These are phyloP conservation scores for Aspergillus persii DNA, from an alignment of 2,329 filamentous ascomycete genomes.

Conservation along the genomic window DNA sequence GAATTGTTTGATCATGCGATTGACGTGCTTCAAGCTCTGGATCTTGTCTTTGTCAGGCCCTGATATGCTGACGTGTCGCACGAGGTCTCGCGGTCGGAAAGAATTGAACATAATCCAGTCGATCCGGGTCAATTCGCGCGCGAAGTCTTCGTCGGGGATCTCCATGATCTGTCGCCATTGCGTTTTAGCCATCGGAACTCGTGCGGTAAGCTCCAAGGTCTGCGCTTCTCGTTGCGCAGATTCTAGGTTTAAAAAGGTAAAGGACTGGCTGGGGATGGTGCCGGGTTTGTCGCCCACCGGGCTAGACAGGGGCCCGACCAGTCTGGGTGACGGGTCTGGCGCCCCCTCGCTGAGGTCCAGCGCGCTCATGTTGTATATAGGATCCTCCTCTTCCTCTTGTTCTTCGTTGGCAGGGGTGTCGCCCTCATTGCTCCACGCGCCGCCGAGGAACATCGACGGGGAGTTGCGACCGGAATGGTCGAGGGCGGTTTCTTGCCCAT, in stretches of 20 bases:
- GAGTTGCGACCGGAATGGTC: slow-evolving; percentile 42
- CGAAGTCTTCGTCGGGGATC: slow-evolving; percentile 77
- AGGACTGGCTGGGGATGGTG: slow-evolving; percentile 43
- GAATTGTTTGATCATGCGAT: slow-evolving; percentile 91
- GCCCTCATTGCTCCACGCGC: slow-evolving; percentile 20
- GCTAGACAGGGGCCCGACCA: slow-evolving; percentile 39
- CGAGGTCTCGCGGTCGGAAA: slow-evolving; percentile 86
- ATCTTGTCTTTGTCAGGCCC: slow-evolving; percentile 52
- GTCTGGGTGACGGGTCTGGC: slow-evolving; percentile 36
- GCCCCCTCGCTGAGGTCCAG: slow-evolving; percentile 41
- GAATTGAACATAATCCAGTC: slow-evolving; percentile 99
- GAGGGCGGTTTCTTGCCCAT: slow-evolving; percentile 41
- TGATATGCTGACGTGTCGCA: slow-evolving; percentile 82
- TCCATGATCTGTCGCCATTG: slow-evolving; percentile 92
- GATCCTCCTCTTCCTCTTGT: slow-evolving; percentile 38
- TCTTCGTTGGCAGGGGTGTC: slow-evolving; percentile 32
- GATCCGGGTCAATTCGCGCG: slow-evolving; percentile 87
- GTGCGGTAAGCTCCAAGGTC: slow-evolving; percentile 66
- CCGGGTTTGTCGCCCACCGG: slow-evolving; percentile 37
- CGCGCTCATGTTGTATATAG: slow-evolving; percentile 38
- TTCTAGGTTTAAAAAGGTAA: slow-evolving; percentile 51
- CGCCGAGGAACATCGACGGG: slow-evolving; percentile 33
- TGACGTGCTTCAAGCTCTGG: slow-evolving; percentile 78
- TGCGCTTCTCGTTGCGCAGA: slow-evolving; percentile 77
- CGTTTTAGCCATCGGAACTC: slow-evolving; percentile 71